Base-by-base conservation (phyloP, 768 basidiomycete species). In the Phaeotremella skinneri region DNA sequence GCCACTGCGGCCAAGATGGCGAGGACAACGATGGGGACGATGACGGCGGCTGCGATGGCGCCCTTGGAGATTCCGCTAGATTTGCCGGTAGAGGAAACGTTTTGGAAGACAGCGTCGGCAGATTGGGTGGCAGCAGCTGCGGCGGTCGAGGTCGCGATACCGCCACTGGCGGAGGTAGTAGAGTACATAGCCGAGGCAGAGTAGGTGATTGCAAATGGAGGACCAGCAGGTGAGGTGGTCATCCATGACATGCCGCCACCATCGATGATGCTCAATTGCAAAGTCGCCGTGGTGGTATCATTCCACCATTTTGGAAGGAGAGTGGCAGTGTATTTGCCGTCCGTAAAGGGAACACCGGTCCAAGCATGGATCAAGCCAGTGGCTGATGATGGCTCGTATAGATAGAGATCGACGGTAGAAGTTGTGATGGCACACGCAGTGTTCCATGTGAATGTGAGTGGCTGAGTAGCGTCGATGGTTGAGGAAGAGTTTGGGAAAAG, bases 281-380 rank as follows among this genome's bases (percentile, higher is more conserved):
- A 67, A n/a, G 62, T 42, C 14, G 75, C 76, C 39, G 68, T 67
- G 17, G 66, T 52, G 17, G 74, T 76, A 37, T 60, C 61, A 58
- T 76, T 76, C 78, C 78, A 79, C 77, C 77, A 79, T 49, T 61
- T 67, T 0, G 78, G 78, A n/a, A 67, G 58, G 25, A 79, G 64
- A 13, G 53, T 62, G 6, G 62, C 68, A 14, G 63, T 61, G 55
- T 67, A 69, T 52, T 61, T 25, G 16, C 78, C 78, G 5, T 58
- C 52, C 13, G 64, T 52, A 58, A 67, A 75, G 43, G 54, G 56
- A 26, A 75, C 67, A 41, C 58, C 61, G 14, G 51, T 59, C 65
- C 64, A 79, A n/a, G 56, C 66, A 32, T 78, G 71, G 58, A 78
- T 70, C 3, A 73, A 42, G 39, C 77, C 74, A 43, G 51, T 57